A percentile compares a stretch with the other conserved stretches of the same genome.
phyloP scores from a whole-genome alignment of 371 early-diverging fungal genomes.

The Lichtheimia ramosa region DNA sequence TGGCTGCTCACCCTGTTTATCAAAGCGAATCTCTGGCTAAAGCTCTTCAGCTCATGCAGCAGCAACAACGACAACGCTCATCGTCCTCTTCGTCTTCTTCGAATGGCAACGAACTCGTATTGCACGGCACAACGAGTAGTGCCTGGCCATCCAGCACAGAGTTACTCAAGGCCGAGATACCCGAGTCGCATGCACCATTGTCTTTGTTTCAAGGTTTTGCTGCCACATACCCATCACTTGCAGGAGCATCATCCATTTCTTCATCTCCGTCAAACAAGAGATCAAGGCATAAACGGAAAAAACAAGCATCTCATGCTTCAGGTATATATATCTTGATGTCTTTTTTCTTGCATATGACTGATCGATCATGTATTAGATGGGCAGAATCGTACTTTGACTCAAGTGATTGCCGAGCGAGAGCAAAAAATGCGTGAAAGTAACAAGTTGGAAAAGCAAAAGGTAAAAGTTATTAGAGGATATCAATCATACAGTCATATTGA shows the following conservation, averaged over 20 bases:
- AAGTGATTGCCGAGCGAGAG: constrained; percentile 54
- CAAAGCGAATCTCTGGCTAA: constrained; percentile 45
- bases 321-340: neutral
- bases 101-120: constrained; percentile 19
- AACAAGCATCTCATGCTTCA: constrained; percentile 17
- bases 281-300: constrained; percentile 36
- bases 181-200: constrained; percentile 54
- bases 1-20: constrained; percentile 49
- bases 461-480: constrained; percentile 3
- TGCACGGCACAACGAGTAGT: constrained; percentile 20
- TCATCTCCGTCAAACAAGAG: constrained; percentile 18
- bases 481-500: too few relatives aligned
- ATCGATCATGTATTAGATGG: neutral
- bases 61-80: constrained; percentile 26
- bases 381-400: constrained; percentile 20
- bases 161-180: constrained; percentile 56
- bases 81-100: constrained; percentile 8
- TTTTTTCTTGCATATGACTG: neutral
- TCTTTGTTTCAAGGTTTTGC: constrained; percentile 66
- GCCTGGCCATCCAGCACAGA: constrained; percentile 49
- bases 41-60: constrained; percentile 48
- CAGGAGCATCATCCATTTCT: constrained; percentile 17
- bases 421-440: constrained; percentile 50
- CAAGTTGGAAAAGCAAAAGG: constrained; percentile 54
- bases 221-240: constrained; percentile 54